Conservation (phyloP, 2,329 filamentous ascomycete species). For the Cadophora gregata region DNA sequence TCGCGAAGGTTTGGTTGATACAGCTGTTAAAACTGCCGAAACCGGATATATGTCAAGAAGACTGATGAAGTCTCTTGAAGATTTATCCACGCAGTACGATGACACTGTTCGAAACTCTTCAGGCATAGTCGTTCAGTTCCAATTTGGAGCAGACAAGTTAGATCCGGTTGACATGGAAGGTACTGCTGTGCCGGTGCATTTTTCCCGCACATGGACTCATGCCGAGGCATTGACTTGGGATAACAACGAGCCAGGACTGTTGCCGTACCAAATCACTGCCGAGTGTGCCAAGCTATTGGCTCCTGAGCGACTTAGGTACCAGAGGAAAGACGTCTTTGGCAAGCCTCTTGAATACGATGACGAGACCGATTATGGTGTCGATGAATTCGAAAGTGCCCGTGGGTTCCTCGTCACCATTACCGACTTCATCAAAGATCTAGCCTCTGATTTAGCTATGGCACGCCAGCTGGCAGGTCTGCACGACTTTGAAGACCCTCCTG, state of each 20-base stretch:
- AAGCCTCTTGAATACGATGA: constrained; percentile 74
- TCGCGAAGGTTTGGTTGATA: constrained; percentile 98
- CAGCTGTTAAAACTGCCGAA: constrained; percentile 97
- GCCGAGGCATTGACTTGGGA: constrained; percentile 77
- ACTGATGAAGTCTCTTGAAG: constrained; percentile 96
- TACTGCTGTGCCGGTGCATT: constrained; percentile 88
- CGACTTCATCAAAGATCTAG: constrained; percentile 70
- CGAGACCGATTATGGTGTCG: constrained; percentile 69
- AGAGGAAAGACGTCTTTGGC: constrained; percentile 64
- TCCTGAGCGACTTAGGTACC: constrained; percentile 69
- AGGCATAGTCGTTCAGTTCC: constrained; percentile 91
- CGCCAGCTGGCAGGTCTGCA: constrained; percentile 58
- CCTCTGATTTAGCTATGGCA: constrained; percentile 62
- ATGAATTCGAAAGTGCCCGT: constrained; percentile 82
- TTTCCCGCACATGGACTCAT: constrained; percentile 89
- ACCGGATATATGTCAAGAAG: constrained; percentile 99
- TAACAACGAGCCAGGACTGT: constrained; percentile 74
- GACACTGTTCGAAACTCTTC: constrained; percentile 92
- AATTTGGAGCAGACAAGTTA: constrained; percentile 93
- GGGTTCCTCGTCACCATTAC: constrained; percentile 82
- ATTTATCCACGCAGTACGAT: constrained; percentile 92
- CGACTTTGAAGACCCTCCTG: constrained; percentile 48
- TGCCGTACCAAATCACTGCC: constrained; percentile 74
- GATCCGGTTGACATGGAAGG: constrained; percentile 99
- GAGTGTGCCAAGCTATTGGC: constrained; percentile 73